Evolutionary conservation across 805 yeast species (phyloP), one percentile per base, ranked within the genome.

Genomic region (Suhomyces prunicola): DNA sequence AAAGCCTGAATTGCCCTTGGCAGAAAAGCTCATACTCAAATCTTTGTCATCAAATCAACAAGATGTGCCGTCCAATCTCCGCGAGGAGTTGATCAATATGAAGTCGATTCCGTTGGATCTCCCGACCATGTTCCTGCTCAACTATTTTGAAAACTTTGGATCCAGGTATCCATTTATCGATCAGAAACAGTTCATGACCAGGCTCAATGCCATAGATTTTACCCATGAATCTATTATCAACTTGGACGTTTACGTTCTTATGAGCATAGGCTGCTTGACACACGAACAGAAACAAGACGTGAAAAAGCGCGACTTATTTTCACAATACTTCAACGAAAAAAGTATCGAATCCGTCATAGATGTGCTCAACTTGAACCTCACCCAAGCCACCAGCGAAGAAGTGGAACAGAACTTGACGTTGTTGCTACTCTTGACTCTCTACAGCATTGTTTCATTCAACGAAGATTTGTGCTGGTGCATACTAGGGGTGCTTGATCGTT

Each of bases 231-330:
- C 72, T 5, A 71, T 75, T 45, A 67, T 75, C 19, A 67, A 66
- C 54, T 59, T 74, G 53, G 77, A 74, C 54, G 59, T 70, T 17
- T 75, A 73, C 59, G 54, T 75, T 50, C 59, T 74, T 39, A 58
- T 75, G 65, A 65, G 74, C 50, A 70, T 72, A 23, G 78, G 78
- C 8, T 71, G 78, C 54, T 58, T 72, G 41, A 58, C 74, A 6
- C 63, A 66, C 52, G 78, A 73, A 55, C 58, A 69, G 15, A 57
- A 54, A 5, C 59, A 63, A 50, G 49, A 47, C 7, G 8, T 24
- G 3, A 58, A 65, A 44, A 57, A 56, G 47, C 54, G 62, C 17
- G 44, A 42, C 22, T 56, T 61, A 41, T 75, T 70, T 58, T 50
- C 55, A 4, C 56, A 60, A 13, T 65, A 57, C 51, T 76, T 76